Conservation (phyloP, 805 yeast species). For the Kuraishia borneana region DNA sequence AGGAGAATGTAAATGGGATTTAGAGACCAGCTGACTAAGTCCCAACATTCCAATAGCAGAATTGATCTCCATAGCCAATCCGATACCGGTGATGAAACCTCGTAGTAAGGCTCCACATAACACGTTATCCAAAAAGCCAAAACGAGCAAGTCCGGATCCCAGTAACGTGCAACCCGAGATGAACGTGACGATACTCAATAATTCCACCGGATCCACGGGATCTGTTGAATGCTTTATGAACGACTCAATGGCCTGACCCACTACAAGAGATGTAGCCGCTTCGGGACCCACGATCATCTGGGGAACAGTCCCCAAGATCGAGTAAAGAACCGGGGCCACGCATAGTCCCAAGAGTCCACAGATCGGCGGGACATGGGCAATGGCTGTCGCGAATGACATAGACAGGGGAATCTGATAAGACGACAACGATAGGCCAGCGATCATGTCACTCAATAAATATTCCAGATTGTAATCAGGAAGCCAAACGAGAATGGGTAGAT, state of each 20-base stretch:
- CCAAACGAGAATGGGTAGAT: conserved; percentile 63
- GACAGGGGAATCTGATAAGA: conserved; percentile 87
- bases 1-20: conserved; percentile 55
- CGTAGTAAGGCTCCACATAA: conserved; percentile 65
- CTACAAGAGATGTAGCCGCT: conserved; percentile 74
- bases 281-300: conserved; percentile 89
- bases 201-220: conserved; percentile 31
- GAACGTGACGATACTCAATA: conserved; percentile 60
- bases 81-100: conserved; percentile 83
- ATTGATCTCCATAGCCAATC: conserved; percentile 71
- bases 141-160: conserved; percentile 67
- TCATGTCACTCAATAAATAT: conserved; percentile 44
- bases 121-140: conserved; percentile 78
- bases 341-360: conserved; percentile 72
- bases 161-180: conserved; percentile 65
- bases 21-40: conserved; percentile 32
- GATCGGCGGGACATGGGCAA: conserved; percentile 75
- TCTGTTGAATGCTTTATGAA: conserved; percentile 28
- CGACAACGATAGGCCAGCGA: conserved; percentile 82
- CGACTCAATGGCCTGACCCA: conserved; percentile 70
- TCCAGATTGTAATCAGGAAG: conserved; percentile 32
- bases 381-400: conserved; percentile 68
- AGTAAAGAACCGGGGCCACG: conserved; percentile 68
- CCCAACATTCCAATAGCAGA: conserved; percentile 69
- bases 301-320: conserved; percentile 77